These are phyloP conservation scores for Calocybe indica DNA, from an alignment of 768 basidiomycete species.

Conservation along the genomic window DNA sequence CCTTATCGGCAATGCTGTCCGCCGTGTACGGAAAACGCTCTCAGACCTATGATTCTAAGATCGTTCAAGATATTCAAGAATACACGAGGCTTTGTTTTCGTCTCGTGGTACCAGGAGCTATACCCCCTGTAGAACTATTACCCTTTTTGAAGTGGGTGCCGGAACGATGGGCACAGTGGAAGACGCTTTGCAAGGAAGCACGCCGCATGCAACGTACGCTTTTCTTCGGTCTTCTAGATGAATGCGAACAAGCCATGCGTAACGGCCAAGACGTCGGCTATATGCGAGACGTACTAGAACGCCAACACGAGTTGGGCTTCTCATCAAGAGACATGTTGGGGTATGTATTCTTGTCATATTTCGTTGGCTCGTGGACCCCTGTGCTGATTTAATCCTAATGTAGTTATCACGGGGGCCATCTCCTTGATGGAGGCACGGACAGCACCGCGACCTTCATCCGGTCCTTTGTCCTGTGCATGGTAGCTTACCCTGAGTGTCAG, in stretches of 20 bases:
- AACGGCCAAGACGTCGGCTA: too few species aligned
- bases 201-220: constrained; percentile 2
- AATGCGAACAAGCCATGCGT: too few species aligned
- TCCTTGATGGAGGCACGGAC: constrained; percentile 21
- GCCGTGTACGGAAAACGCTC: neutral
- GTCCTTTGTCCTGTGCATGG: constrained; percentile 13
- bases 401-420: constrained; percentile 20
- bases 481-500: constrained; percentile 18
- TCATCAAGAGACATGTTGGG: too few species aligned
- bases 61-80: neutral
- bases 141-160: constrained; percentile 10
- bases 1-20: neutral
- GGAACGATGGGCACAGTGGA: constrained; percentile 12
- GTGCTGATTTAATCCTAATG: neutral
- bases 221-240: neutral
- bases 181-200: constrained; percentile 1
- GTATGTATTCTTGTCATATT: too few species aligned
- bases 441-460: constrained; percentile 17
- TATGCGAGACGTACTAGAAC: too few species aligned
- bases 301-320: constrained; percentile 4
- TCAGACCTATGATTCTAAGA: neutral
- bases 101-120: neutral
- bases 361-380: neutral
- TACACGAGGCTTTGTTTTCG: neutral
- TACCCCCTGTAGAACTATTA: constrained; percentile 1